These are phyloP conservation scores for Ulota crispa DNA, from an alignment of 225 moss, liverwort and hornwort genomes.

Conservation along the genomic window DNA sequence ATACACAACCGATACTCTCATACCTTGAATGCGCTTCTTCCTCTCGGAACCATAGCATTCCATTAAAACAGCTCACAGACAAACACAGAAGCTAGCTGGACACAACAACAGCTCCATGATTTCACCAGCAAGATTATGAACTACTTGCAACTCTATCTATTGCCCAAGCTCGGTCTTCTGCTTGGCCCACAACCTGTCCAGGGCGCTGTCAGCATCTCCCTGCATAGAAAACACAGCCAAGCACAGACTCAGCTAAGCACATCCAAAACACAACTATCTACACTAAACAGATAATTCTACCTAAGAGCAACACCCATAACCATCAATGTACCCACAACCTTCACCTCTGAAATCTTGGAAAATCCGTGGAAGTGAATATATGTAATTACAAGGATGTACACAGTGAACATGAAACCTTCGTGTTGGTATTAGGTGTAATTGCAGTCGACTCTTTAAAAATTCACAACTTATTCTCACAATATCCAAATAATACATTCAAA, in stretches of 20 bases:
- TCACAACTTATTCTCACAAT: no score
- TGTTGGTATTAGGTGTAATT: no score
- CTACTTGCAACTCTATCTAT: not conserved
- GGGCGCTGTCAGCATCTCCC: slow-evolving; percentile 60
- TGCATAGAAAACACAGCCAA: slow-evolving; percentile 12
- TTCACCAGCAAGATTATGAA: not conserved
- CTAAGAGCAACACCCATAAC: no score
- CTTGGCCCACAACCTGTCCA: slow-evolving; percentile 65
- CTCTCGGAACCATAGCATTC: not conserved
- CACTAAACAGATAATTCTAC: not conserved
- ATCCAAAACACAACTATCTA: not conserved
- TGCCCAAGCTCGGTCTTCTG: slow-evolving; percentile 55
- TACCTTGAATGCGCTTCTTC: not conserved
- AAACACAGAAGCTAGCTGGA: not conserved
- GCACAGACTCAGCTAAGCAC: not conserved
- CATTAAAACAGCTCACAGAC: not conserved
- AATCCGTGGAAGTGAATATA: no score
- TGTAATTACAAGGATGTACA: no score
- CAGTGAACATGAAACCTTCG: no score
- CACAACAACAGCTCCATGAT: not conserved
- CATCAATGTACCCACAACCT: no score
- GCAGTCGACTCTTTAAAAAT: no score
- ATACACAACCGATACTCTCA: not conserved
- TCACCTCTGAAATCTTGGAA: no score
- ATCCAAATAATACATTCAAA: no score